Base-by-base conservation (phyloP, 441 rosid genomes). In the Gossypium aridum region DNA sequence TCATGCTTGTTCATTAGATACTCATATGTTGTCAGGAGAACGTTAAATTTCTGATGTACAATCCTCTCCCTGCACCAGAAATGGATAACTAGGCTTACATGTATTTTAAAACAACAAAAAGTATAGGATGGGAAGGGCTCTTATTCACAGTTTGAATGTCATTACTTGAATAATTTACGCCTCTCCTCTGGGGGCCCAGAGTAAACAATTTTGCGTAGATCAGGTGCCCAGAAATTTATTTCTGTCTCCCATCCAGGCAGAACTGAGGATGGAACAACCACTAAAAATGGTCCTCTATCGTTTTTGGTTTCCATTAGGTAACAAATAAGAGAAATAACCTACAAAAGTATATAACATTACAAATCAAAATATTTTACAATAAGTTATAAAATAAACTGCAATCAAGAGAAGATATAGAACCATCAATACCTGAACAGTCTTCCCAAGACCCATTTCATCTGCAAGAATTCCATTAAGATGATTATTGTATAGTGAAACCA, bases 361-460 rank as follows among this genome's bases (percentile, higher is more conserved):
- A 70, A 75, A 64, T 51, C 43, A 37, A 51, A 54, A 62, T 37
- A 22, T 60, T 37, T 19, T 16, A 45, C 37, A 60, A 60, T 9
- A 64, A 72, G 31, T 64, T 49, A 55, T 54, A 47, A 34, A 68
- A 67, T 34, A 31, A 14, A 75, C 66, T 10, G 70, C 49, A 70
- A 68, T 51, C 19, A 39, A 37, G 55, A 72, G 70, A 16, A 55
- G 63, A 54, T 63, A 68, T 47, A 75, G 20, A 49, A 56, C 53
- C 51, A 60, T 28, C 3, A 25, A 66, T 75, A 89, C 98, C 97
- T 94, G 98, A 79, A 94, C 98, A 75, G 98, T 92, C 90, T 94
- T 94, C 62, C 98, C 98, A 62, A 94, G 97, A 72, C 98, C 98
- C 98, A 94, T 94, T 85, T 94, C 98, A 89, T 94, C 98, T 76